Evolutionary conservation across 2,329 filamentous ascomycete genomes (phyloP).

Genomic region (Fonsecaea multimorphosa): DNA sequence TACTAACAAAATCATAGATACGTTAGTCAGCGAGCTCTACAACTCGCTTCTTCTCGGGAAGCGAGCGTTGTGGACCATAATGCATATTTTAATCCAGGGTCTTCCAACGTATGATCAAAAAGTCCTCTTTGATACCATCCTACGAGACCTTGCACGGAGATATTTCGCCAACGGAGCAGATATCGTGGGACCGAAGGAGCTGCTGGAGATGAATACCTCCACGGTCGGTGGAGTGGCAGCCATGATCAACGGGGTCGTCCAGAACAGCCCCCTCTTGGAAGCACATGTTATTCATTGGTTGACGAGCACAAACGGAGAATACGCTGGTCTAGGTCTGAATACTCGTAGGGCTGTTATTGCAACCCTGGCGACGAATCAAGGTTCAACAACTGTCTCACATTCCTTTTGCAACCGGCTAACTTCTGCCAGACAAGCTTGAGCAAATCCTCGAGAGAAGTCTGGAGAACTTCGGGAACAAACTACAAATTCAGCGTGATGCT

Average conservation of each 20-base stretch:
- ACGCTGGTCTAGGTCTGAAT: conserved; percentile 66
- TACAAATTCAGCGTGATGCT: conserved; percentile 85
- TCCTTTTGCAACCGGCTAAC: conserved; percentile 21
- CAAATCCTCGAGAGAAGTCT: conserved; percentile 71
- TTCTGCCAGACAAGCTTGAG: conserved; percentile 57
- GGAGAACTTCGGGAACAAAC: conserved; percentile 77
- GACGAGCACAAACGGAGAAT: conserved; percentile 67
- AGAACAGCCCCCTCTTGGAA: conserved; percentile 56
- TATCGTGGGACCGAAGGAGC: conserved; percentile 22
- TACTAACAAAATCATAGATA: conserved; percentile 43
- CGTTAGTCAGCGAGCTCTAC: conserved; percentile 50
- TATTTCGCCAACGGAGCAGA: conserved; percentile 44
- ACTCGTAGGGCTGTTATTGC: conserved; percentile 71
- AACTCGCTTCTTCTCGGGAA: conserved; percentile 46
- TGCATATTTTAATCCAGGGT: conserved; percentile 49
- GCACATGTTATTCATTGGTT: conserved; percentile 69
- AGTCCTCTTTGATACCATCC: conserved; percentile 51
- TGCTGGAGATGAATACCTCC: conserved; percentile 30
- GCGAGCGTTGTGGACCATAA: conserved; percentile 40
- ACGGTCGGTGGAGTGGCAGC: conserved; percentile 65
- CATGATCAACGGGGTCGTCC: conserved; percentile 60
- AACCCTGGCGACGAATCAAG: conserved; percentile 60
- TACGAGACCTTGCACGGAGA: conserved; percentile 52
- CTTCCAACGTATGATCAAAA: conserved; percentile 59
- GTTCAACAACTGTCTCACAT: conserved; percentile 42